Conservation (phyloP, 192 early-diverging fungal species). For the Backusella morwellensis region DNA sequence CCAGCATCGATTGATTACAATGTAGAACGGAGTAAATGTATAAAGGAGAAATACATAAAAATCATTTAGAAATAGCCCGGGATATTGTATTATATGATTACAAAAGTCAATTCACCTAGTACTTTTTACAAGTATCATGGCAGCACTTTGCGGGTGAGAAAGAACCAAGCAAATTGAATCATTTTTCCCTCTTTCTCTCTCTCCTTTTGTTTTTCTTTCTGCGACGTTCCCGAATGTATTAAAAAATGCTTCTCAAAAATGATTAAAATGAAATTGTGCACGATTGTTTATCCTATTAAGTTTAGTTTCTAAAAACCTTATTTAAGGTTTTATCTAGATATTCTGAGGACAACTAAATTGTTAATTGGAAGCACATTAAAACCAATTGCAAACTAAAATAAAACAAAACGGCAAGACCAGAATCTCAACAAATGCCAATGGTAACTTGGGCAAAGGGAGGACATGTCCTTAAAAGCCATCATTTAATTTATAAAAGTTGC, state of each 20-base stretch:
- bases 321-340: neutral
- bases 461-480: neutral
- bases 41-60: neutral
- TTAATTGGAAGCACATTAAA: neutral
- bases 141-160: neutral
- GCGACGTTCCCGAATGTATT: no score
- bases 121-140: neutral
- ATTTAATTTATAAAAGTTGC: neutral
- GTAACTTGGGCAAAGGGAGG: neutral
- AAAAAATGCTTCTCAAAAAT: no score
- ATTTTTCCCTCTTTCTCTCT: neutral
- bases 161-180: neutral
- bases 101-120: neutral
- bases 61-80: neutral
- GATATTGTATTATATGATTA: neutral
- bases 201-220: neutral
- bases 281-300: neutral
- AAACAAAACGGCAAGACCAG: neutral
- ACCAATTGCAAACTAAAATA: neutral
- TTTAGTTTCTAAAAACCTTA: neutral
- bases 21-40: neutral
- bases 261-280: neutral
- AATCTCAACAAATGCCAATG: neutral
- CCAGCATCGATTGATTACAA: neutral
- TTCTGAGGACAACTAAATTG: neutral